Conservation (phyloP, 192 early-diverging fungal species). For the Allomyces macrogynus region DNA sequence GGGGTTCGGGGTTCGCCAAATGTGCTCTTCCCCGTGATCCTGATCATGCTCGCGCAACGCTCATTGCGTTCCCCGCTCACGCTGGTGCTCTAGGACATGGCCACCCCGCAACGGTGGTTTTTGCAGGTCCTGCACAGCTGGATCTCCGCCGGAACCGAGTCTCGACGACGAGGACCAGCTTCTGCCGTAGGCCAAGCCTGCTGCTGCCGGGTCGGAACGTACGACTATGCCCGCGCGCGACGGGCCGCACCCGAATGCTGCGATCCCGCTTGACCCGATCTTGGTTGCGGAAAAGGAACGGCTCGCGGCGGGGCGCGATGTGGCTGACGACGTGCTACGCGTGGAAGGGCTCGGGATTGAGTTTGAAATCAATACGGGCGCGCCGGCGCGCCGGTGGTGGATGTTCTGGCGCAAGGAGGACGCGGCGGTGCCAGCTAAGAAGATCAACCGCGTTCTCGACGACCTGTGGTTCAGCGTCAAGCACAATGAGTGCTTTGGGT, state of each 20-base stretch:
- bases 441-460: constrained; percentile 12
- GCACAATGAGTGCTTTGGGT: constrained; percentile 20
- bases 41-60: not conserved
- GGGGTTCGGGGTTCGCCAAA: not conserved
- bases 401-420: not conserved
- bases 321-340: constrained; percentile 11
- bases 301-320: not conserved
- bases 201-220: not conserved
- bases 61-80: not conserved
- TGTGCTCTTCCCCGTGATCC: not conserved
- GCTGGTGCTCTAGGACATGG: not conserved
- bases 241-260: not conserved
- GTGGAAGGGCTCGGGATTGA: constrained; percentile 12
- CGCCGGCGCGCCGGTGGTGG: not conserved
- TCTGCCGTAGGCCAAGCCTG: not conserved
- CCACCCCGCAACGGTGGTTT: not conserved
- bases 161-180: not conserved
- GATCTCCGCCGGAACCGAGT: no score
- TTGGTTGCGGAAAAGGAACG: not conserved
- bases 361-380: constrained; percentile 1
- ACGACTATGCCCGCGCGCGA: no score
- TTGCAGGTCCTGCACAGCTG: no score
- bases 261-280: not conserved
- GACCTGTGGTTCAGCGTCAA: constrained; percentile 21
- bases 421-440: constrained; percentile 6